Evolutionary conservation across 352 stramenopile species (phyloP).

Genomic region (Phytophthora europaea): DNA sequence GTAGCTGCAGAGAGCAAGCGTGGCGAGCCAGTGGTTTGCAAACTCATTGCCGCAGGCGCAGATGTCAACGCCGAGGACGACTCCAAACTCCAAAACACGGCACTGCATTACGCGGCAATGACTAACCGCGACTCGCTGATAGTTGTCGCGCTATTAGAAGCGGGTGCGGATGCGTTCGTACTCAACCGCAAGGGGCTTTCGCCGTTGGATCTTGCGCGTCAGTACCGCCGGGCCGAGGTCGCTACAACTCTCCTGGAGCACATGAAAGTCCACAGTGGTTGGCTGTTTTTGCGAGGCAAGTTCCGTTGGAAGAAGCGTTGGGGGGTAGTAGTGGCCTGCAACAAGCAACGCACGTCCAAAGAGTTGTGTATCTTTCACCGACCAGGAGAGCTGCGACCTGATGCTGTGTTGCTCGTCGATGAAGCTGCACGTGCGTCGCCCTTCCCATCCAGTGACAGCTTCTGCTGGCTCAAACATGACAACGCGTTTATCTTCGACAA

Average conservation of each 20-base stretch:
- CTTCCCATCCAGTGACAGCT: constrained; percentile 36
- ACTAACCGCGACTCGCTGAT: constrained; percentile 53
- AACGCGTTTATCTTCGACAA: constrained; percentile 57
- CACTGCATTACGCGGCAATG: constrained; percentile 72
- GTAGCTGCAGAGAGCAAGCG: constrained; percentile 45
- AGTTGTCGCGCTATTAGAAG: constrained; percentile 59
- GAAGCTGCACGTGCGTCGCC: constrained; percentile 35
- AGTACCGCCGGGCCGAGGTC: constrained; percentile 46
- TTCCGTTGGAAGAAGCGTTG: constrained; percentile 72
- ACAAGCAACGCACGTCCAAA: constrained; percentile 50
- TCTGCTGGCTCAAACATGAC: constrained; percentile 48
- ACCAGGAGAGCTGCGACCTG: constrained; percentile 38
- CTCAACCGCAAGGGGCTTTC: constrained; percentile 69
- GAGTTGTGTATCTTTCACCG: constrained; percentile 65
- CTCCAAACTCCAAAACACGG: constrained; percentile 61
- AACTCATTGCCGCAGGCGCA: constrained; percentile 62
- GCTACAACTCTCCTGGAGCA: constrained; percentile 54
- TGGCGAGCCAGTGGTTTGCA: constrained; percentile 23
- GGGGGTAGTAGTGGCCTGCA: constrained; percentile 69
- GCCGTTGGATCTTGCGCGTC: constrained; percentile 67
- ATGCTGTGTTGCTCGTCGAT: constrained; percentile 49
- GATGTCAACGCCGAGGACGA: constrained; percentile 54
- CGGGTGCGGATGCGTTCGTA: constrained; percentile 57
- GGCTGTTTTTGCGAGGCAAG: constrained; percentile 58
- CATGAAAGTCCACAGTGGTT: constrained; percentile 64